Evolutionary conservation across 2,329 filamentous ascomycete species (phyloP), one percentile per base, ranked within the genome.

Genomic region (Leptoxyphium fumago): DNA sequence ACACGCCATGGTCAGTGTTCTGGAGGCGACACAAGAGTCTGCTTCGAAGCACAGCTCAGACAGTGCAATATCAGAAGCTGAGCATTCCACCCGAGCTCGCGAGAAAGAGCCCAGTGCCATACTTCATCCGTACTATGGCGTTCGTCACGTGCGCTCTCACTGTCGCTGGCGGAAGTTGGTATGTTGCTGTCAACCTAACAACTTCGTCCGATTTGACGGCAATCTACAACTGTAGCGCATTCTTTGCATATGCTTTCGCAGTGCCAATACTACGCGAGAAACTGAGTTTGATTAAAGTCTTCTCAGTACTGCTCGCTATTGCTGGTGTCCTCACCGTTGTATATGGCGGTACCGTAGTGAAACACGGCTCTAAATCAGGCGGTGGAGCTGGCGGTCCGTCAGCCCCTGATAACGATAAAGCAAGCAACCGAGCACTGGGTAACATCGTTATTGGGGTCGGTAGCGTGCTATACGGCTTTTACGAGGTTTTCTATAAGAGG

Each of bases 221-320:
- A 43, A 98, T 98, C 55, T 98, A 98, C 74, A 98, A 98, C 67
- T 98, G 91, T 71, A 94, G 85, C 43, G 89, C 91, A 46, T 98
- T 98, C 66, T 98, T 98, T 62, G 91, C 91, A 41, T 98, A 98
- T 60, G 89, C 85, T 10, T 98, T 98, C 61, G 93, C 84, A 39
- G 87, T 98, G 39, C 87, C 88, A 1, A 66, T 98, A 14, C 71
- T 98, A 2, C 79, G 84, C 45, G 91, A 98, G 63, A 85, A 82
- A 52, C 66, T 95, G 10, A 79, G 85, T 17, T 66, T 81, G 32
- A 85, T 85, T 65, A 98, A 98, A 68, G 80, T 87, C 26, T 61
- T 93, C 42, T 84, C 89, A 3, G 91, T 98, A 1, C 72, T 77
- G 10, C 75, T 98, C 34, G 91, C 91, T 44, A 93, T 96, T 48